Percentiles rank a stretch among this genome's conserved stretches.
Conservation (phyloP, 106 monocot species). For the Dendrobium officinale region DNA sequence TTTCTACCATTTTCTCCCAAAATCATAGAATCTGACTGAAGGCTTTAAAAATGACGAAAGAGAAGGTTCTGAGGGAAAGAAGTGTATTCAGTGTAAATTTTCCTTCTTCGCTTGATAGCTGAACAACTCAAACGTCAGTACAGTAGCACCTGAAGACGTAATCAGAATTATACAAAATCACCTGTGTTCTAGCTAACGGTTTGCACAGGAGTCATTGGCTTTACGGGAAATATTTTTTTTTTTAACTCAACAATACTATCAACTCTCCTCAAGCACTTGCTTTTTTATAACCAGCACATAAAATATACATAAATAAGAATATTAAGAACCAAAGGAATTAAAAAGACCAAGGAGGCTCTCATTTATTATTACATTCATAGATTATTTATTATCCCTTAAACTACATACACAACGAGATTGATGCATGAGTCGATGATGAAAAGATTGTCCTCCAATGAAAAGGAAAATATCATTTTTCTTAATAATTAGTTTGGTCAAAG, state of each 20-base stretch:
- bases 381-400: not conserved
- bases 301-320: not conserved
- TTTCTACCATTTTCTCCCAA: conserved; percentile 54
- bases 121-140: not conserved
- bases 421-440: not conserved
- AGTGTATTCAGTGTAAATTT: not conserved
- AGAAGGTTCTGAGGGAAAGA: not conserved
- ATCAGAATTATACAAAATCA: not conserved
- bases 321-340: not conserved
- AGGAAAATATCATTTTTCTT: not conserved
- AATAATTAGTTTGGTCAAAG: not conserved
- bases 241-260: not conserved
- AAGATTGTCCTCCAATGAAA: not conserved
- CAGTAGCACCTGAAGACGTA: not conserved
- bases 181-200: not conserved
- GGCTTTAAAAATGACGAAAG: not conserved
- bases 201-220: not conserved
- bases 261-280: not conserved
- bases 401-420: not conserved
- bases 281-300: not conserved
- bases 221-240: not conserved
- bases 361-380: not conserved
- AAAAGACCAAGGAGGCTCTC: not conserved
- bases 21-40: not conserved
- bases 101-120: not conserved